Evolutionary conservation across 2,329 filamentous ascomycete species (phyloP).

Genomic region (Calonectria leucothoes): DNA sequence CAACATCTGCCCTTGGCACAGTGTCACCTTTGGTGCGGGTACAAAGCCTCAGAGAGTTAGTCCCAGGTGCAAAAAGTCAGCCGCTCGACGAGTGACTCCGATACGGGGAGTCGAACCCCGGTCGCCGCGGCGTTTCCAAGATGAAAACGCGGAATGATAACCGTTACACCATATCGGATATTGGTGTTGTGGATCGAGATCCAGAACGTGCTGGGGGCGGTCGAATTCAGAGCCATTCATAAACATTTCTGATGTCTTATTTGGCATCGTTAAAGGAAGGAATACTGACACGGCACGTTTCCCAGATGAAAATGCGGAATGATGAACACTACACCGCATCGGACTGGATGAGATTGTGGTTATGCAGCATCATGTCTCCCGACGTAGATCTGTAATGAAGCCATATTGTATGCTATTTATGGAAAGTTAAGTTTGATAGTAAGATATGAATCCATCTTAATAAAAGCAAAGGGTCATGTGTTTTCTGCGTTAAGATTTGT

Average conservation of each 20-base stretch:
- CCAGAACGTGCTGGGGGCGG: not conserved
- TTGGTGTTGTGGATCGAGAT: not conserved
- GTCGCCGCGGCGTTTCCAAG: not conserved
- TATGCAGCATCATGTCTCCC: not conserved
- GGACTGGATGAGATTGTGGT: not conserved
- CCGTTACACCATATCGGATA: conserved; percentile 4
- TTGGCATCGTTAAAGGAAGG: too few relatives aligned
- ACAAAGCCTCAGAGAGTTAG: not conserved
- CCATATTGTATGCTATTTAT: too few relatives aligned
- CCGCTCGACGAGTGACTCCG: not conserved
- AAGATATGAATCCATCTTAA: too few relatives aligned
- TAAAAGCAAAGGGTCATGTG: too few relatives aligned
- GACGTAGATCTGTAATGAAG: too few relatives aligned
- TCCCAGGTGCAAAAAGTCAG: not conserved
- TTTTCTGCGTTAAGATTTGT: too few relatives aligned
- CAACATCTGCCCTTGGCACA: not conserved
- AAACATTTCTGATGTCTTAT: too few relatives aligned
- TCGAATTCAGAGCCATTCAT: not conserved
- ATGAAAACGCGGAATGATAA: not conserved
- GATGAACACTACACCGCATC: too few relatives aligned
- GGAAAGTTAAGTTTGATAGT: too few relatives aligned
- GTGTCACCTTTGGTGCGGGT: not conserved
- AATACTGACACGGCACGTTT: too few relatives aligned
- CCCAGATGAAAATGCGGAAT: too few relatives aligned
- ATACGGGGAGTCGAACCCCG: not conserved